Evolutionary conservation across 169 alveolate species (phyloP), one percentile per base, ranked within the genome.

Genomic region (Eimeria zaria): DNA sequence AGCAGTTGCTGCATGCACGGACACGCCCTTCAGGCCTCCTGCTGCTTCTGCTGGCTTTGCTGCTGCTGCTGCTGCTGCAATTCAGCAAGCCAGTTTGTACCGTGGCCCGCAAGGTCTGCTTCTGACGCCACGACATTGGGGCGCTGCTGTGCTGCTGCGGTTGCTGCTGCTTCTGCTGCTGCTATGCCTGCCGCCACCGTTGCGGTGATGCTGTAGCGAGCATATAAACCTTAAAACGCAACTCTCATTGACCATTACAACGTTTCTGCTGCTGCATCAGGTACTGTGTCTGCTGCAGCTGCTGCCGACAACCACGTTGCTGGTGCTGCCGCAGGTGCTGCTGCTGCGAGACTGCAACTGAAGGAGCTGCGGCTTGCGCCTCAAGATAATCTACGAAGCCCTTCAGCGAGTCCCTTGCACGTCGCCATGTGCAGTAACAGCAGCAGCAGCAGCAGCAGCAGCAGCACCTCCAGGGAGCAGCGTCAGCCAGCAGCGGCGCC

Each of bases 101-200:
- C 41, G 53, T 39, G 39, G 30, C 85, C 89, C 46, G 89, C 69
- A 48, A 81, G 67, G 18, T 44, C n/a, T 51, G 69, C 90, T 51
- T 51, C 90, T 81, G 90, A 4, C 71, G 67, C 90, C 90, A 48
- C 90, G 90, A 81, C 90, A 81, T 81, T 81, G 64, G 90, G 71
- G 64, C 90, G 51, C 51, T 9, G 71, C 44, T 51, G 33, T 81
- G 33, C 90, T 48, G 51, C 71, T 81, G 90, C 90, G 24, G 90
- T 73, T 51, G 89, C 69, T 81, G 71, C 69, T 81, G 88, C 64
- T 78, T 62, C 88, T 22, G 84, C 84, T 46, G 87, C 60, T 76
- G 64, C 87, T 44, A 24, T 76, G 44, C 62, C 27, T 39, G 87
- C 60, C 27, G 87, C 87, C 51, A 62, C 87, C 16, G 87, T 62